Base-by-base conservation (phyloP, 2,329 filamentous ascomycete species). In the Metarhizium album region DNA sequence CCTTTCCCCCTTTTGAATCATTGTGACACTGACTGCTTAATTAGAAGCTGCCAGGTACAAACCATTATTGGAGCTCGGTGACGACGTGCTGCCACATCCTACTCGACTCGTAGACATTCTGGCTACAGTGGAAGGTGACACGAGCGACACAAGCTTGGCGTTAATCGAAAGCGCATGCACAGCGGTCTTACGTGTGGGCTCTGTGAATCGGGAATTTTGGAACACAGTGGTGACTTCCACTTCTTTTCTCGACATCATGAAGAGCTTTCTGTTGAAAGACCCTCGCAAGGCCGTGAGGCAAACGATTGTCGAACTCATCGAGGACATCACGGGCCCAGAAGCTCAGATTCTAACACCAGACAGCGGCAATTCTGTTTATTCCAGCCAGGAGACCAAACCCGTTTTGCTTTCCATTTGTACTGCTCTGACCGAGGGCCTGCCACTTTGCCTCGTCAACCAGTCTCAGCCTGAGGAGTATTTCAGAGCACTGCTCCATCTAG, bases 391-490 rank as follows among this genome's bases (percentile, higher is more conserved):
- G 5, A 13, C 31, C 33, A 31, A 49, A 20, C 38, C 48, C 4
- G 42, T 67, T 46, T 51, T 55, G 7, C 52, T 49, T 22, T 66
- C 60, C 42, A 58, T 67, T 24, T 69, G 64, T 61, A 54, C 55
- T 4, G 61, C 67, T 40, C 53, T 67, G 22, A 59, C 63, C 20
- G 60, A 62, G 27, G 61, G 70, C 8, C 56, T 74, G 16, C 60
- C 64, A 8, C 57, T 62, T 35, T 64, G 66, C 24, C 58, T 59
- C 18, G 48, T 37, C 4, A 56, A 62, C 48, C 62, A 67, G 29
- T 51, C 50, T 24, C 66, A 69, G 23, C 74, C 74, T 51, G 66
- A 71, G 23, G 74, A 79, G 46, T 59, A 74, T 16, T 71, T 81
- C 48, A 55, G 57, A 2, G 55, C 78, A 18, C 64, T 70, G 31